These are phyloP conservation scores for Mycena polygramma DNA, from an alignment of 768 basidiomycete species.

Conservation along the genomic window DNA sequence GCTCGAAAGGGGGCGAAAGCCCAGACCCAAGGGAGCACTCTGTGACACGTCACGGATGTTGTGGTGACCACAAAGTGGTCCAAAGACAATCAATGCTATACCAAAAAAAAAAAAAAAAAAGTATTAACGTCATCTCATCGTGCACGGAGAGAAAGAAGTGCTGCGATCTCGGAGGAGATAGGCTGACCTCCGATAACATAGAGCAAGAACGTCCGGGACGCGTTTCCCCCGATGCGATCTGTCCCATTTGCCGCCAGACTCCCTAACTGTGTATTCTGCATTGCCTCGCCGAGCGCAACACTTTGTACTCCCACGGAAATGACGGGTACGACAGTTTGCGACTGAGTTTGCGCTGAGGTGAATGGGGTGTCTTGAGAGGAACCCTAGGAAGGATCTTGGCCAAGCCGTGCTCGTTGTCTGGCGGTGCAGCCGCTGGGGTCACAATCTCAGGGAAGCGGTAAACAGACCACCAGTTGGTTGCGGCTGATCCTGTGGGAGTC, in stretches of 20 bases:
- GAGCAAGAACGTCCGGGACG: slow-evolving; percentile 85
- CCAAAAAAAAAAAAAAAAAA: too few species aligned
- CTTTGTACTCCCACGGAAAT: slow-evolving; percentile 88
- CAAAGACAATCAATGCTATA: too few species aligned
- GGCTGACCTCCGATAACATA: slow-evolving; percentile 86
- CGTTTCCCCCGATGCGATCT: slow-evolving; percentile 14
- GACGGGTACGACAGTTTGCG: slow-evolving; percentile 77
- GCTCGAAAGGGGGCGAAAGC: too few species aligned
- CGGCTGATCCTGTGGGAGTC: slow-evolving; percentile 26
- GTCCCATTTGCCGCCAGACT: slow-evolving; percentile 1
- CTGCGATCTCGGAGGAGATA: too few species aligned
- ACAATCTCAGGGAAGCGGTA: slow-evolving; percentile 82
- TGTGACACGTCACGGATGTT: too few species aligned
- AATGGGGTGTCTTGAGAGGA: not conserved
- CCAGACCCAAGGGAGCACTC: too few species aligned
- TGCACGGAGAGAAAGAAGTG: too few species aligned
- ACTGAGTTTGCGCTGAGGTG: not conserved
- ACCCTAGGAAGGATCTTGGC: too few species aligned
- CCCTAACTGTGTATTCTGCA: slow-evolving; percentile 33
- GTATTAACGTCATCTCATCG: too few species aligned
- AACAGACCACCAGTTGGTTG: slow-evolving; percentile 86
- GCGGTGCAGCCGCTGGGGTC: not conserved
- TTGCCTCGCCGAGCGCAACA: slow-evolving; percentile 47
- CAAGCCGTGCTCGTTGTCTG: too few species aligned
- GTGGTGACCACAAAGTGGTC: too few species aligned